Percentiles rank a stretch among this genome's conserved stretches.
These are phyloP conservation scores for Mycena epipterygia DNA, from an alignment of 768 basidiomycete species.

Conservation along the genomic window DNA sequence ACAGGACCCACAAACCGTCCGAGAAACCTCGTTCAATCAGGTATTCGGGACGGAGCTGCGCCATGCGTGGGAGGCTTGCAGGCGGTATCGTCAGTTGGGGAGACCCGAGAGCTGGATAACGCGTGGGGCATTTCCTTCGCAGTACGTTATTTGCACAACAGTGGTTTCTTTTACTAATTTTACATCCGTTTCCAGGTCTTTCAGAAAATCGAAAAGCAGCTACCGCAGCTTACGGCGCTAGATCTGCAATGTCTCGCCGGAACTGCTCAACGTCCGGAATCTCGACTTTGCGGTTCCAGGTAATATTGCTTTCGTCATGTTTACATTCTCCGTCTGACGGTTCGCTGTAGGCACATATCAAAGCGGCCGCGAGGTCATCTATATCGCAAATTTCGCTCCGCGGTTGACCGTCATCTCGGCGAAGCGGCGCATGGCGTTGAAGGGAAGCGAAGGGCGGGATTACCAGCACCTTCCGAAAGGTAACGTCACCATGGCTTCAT, in stretches of 20 bases:
- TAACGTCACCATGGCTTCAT: slow-evolving; percentile 39
- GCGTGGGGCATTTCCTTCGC: slow-evolving; percentile 99
- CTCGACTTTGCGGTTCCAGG: slow-evolving; percentile 96
- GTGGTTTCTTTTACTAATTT: neutral
- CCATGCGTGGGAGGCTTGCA: slow-evolving; percentile 93
- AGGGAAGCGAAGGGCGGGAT: slow-evolving; percentile 93
- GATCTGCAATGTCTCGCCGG: slow-evolving; percentile 97
- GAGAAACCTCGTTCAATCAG: slow-evolving; percentile 96
- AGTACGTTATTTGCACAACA: slow-evolving; percentile 57
- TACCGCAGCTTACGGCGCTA: slow-evolving; percentile 94
- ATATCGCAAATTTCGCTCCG: slow-evolving; percentile 86
- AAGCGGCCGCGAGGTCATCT: slow-evolving; percentile 86
- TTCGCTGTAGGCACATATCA: slow-evolving; percentile 84
- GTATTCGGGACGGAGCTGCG: slow-evolving; percentile 93
- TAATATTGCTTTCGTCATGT: slow-evolving; percentile 41
- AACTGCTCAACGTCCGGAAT: slow-evolving; percentile 87
- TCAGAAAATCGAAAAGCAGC: slow-evolving; percentile 94
- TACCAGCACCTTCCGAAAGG: slow-evolving; percentile 95
- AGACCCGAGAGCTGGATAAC: slow-evolving; percentile 91
- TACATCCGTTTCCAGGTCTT: slow-evolving; percentile 77
- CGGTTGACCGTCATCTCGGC: slow-evolving; percentile 95
- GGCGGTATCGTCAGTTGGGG: slow-evolving; percentile 87
- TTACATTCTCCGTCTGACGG: neutral
- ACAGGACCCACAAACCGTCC: slow-evolving; percentile 93
- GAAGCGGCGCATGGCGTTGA: slow-evolving; percentile 91